Conservation (phyloP, 1,139 yeast genomes). For the Hanseniaspora gamundiae region DNA sequence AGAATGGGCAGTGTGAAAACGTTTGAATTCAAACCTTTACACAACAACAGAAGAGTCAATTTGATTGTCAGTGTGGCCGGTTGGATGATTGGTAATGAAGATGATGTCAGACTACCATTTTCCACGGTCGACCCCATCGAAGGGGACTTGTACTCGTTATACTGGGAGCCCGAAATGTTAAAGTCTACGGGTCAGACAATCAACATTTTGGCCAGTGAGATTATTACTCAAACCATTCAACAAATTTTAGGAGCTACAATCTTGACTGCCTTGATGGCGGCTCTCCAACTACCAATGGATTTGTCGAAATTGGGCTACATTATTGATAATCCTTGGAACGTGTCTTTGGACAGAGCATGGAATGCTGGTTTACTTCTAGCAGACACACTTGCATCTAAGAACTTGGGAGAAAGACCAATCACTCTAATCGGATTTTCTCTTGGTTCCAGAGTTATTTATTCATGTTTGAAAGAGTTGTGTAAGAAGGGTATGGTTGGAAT, state of each 20-base stretch:
- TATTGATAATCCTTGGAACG: slow-evolving; percentile 96
- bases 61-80: slow-evolving; percentile 89
- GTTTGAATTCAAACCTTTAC: slow-evolving; percentile 86
- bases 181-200: slow-evolving; percentile 95
- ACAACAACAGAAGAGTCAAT: slow-evolving; percentile 80
- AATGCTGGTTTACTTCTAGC: slow-evolving; percentile 87
- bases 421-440: slow-evolving; percentile 89
- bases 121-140: slow-evolving; percentile 94
- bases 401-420: slow-evolving; percentile 84
- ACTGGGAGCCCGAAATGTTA: slow-evolving; percentile 98
- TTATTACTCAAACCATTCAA: slow-evolving; percentile 83
- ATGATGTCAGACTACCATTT: slow-evolving; percentile 93
- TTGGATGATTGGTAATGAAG: slow-evolving; percentile 93
- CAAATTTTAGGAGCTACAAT: slow-evolving; percentile 91
- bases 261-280: slow-evolving; percentile 88
- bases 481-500: slow-evolving; percentile 79
- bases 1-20: slow-evolving; percentile 89
- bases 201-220: slow-evolving; percentile 84
- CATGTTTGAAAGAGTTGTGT: slow-evolving; percentile 80
- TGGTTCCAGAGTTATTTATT: slow-evolving; percentile 86
- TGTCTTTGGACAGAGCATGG: slow-evolving; percentile 95
- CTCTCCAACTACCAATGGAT: slow-evolving; percentile 87
- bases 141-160: slow-evolving; percentile 86
- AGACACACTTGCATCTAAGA: slow-evolving; percentile 76
- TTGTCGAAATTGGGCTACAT: slow-evolving; percentile 79